Conservation (phyloP, 2,329 filamentous ascomycete species). For the Botrytis deweyae region DNA sequence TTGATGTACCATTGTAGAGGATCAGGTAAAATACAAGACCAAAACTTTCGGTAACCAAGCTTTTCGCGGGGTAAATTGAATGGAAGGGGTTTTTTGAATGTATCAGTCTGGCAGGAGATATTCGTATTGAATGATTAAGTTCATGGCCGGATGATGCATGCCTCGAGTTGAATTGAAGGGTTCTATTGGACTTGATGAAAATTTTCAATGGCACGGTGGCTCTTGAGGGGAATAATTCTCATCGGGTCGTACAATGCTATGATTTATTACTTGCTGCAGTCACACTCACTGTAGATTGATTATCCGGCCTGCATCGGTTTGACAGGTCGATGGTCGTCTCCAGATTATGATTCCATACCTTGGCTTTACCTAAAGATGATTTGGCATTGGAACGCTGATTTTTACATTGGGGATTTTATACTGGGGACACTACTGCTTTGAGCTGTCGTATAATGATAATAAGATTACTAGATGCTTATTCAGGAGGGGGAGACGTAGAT, state of each 20-base stretch:
- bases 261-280: neutral
- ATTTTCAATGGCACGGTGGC: neutral
- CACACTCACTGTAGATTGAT: slow-evolving; percentile 3
- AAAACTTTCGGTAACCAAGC: slow-evolving; percentile 1
- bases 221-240: slow-evolving; percentile 5
- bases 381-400: neutral
- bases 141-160: neutral
- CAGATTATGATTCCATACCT: neutral
- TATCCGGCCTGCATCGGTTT: neutral
- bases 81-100: neutral
- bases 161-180: neutral
- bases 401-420: neutral
- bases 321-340: neutral
- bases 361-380: neutral
- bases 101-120: neutral
- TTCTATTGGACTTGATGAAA: slow-evolving; percentile 6
- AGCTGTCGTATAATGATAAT: neutral
- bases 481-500: neutral
- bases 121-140: neutral
- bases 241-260: neutral
- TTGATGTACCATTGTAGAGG: neutral
- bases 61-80: slow-evolving; percentile 16
- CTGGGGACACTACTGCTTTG: neutral
- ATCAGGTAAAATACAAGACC: slow-evolving; percentile 17
- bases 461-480: neutral